Evolutionary conservation across 352 stramenopile genomes (phyloP), one percentile per base, ranked within the genome.

Genomic region (Pythium aphanidermatum): DNA sequence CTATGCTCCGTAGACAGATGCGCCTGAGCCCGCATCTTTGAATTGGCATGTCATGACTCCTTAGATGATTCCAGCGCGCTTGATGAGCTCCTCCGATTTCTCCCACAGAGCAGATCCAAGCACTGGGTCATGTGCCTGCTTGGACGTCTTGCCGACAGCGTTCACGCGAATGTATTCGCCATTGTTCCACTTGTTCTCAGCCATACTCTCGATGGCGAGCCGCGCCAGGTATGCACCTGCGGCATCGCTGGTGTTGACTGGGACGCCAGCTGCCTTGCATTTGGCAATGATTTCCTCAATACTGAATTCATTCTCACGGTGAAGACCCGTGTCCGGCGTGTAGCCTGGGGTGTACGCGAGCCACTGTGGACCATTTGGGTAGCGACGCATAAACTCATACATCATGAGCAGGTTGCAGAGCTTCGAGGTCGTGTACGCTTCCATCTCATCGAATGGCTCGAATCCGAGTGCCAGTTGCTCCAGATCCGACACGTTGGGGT

Each of bases 361-460:
- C 8, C 30, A 30, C 31, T 51, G 38, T 5, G 52, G 2, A 9
- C 39, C 28, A 1, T 48, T 33, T 4, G 57, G 58, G 53, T 46
- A 68, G 16, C 53, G 58, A 17, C 53, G 62, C 6, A 44, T 37
- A 20, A 53, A 59, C 41, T 65, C 62, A 20, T 56, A 49, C 23
- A 30, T 34, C 31, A 58, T 59, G 3, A 68, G 33, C 19, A 65
- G n/a, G 38, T 65, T 65, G 33, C 50, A 58, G 5, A 71, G 54
- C 49, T 71, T 68, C 36, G 42, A 62, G 8, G 58, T 65, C 26
- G 49, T 39, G 34, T 71, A 71, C 2, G 48, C 62, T 11, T 55
- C 48, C n/a, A 40, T 12, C 5, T 29, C 33, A 25, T 66, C 53
- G 23, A 60, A 71, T 0, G 55, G 51, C 29, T 76, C 61, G 26